Conservation (phyloP, 495 filamentous ascomycete species). For the Podospora pseudoanserina region DNA sequence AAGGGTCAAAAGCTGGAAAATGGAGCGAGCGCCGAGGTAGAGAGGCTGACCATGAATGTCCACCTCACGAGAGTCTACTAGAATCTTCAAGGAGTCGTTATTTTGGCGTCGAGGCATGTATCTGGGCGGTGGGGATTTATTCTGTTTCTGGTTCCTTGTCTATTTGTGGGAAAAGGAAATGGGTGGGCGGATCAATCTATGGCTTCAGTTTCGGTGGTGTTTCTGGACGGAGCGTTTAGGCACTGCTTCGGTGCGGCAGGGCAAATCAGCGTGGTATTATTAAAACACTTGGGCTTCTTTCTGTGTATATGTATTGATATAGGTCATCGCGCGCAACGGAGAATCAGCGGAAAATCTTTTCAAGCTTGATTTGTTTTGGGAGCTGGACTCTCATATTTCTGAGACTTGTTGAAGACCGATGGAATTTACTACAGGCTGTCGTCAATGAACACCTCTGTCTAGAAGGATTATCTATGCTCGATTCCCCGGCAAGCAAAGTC, state of each 20-base stretch:
- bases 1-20: constrained; percentile 52
- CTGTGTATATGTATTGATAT: background rate
- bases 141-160: background rate
- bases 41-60: constrained; percentile 54
- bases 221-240: background rate
- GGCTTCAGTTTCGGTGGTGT: background rate
- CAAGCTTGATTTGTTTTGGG: too few relatives aligned
- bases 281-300: background rate
- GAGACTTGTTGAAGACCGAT: too few relatives aligned
- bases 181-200: constrained; percentile 1
- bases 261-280: background rate
- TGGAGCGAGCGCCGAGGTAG: constrained; percentile 62
- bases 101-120: background rate
- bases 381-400: too few relatives aligned
- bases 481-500: too few relatives aligned
- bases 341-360: too few relatives aligned
- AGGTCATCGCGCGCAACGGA: too few relatives aligned
- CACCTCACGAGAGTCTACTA: constrained; percentile 24
- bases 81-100: background rate
- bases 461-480: too few relatives aligned
- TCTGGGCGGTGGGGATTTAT: background rate
- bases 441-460: too few relatives aligned
- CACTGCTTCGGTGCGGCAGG: background rate
- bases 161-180: background rate
- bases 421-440: too few relatives aligned